Evolutionary conservation across 139 green algal genomes (phyloP).

Genomic region (Eudorina sp.): DNA sequence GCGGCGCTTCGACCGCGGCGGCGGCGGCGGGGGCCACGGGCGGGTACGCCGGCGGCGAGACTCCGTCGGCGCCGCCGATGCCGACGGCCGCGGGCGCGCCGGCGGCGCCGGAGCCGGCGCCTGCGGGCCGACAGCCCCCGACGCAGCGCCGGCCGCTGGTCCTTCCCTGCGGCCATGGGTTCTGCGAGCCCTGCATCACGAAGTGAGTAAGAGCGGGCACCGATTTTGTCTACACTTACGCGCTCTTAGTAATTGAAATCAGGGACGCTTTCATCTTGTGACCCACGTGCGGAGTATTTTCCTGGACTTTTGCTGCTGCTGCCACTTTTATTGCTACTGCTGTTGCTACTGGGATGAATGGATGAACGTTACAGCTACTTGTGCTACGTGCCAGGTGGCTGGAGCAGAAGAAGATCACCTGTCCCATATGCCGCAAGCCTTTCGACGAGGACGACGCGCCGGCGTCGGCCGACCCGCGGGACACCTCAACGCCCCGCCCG

Average conservation of each 20-base stretch:
- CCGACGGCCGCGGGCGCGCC: background rate
- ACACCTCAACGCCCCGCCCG: background rate
- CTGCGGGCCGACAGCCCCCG: too few species aligned
- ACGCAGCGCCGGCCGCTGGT: constrained; percentile 48
- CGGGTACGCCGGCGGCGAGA: background rate
- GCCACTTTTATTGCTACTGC: too few species aligned
- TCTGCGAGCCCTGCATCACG: constrained; percentile 78
- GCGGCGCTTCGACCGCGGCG: background rate
- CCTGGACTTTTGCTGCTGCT: too few species aligned
- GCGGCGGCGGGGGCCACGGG: background rate
- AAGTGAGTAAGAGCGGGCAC: constrained; percentile 51
- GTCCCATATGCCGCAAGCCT: constrained; percentile 66
- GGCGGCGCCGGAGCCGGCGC: background rate
- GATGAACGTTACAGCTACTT: too few species aligned
- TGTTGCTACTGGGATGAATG: too few species aligned
- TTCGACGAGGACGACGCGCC: constrained; percentile 47
- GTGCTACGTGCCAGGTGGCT: too few species aligned
- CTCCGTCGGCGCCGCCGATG: background rate
- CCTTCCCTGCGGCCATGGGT: constrained; percentile 75
- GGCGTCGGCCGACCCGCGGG: background rate
- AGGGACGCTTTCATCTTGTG: too few species aligned
- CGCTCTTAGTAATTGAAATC: too few species aligned
- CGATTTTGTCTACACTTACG: too few species aligned
- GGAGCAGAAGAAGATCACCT: constrained; percentile 56
- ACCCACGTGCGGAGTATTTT: too few species aligned